phyloP scores from a whole-genome alignment of 257 asterid genomes.

The Osmanthus fragrans region DNA sequence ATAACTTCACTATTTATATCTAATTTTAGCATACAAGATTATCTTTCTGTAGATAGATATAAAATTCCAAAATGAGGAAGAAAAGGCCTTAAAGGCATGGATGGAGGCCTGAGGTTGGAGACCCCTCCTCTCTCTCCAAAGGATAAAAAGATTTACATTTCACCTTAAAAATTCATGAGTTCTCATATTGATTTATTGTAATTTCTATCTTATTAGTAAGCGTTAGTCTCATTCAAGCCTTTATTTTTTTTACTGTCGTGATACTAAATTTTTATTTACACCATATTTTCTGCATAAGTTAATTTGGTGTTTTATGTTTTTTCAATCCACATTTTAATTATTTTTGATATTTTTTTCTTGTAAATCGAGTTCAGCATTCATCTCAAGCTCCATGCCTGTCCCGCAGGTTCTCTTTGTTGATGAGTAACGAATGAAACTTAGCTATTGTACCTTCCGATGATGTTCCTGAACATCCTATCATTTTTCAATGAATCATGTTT shows the following conservation, averaged over 20 bases:
- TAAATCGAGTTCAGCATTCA: not conserved
- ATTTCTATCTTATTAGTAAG: not conserved
- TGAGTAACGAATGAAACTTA: not conserved
- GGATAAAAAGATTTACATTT: not conserved
- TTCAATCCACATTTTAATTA: not conserved
- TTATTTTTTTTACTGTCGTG: not conserved
- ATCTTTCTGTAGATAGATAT: constrained; percentile 6
- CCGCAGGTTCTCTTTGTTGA: not conserved
- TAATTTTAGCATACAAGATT: not conserved
- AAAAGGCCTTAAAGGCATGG: not conserved
- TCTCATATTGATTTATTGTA: not conserved
- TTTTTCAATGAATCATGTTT: not conserved
- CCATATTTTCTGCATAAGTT: not conserved
- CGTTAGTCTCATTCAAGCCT: not conserved
- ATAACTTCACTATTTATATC: not conserved
- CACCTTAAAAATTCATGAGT: not conserved
- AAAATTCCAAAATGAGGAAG: constrained; percentile 4
- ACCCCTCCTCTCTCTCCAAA: not conserved
- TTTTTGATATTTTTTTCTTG: not conserved
- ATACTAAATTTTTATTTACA: not conserved
- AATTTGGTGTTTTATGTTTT: not conserved
- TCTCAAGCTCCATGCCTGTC: not conserved
- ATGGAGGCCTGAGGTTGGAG: not conserved
- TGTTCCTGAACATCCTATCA: not conserved
- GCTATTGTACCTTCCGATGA: not conserved